Conservation (phyloP, 371 early-diverging fungal genomes). For the Lichtheimia ramosa region DNA sequence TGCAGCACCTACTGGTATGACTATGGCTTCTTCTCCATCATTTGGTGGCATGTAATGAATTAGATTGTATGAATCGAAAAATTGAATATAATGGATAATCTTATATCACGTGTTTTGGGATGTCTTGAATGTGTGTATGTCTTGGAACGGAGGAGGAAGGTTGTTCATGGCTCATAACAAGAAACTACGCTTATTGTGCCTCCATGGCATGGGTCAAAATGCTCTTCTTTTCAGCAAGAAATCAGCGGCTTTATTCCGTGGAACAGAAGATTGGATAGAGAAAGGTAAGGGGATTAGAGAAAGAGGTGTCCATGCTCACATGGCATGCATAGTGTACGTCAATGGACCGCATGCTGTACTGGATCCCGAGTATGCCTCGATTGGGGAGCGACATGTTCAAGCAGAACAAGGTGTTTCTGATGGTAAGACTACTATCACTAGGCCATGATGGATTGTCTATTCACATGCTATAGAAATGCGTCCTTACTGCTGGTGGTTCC, state of each 20-base stretch:
- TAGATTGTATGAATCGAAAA: not conserved
- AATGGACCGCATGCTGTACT: slow-evolving; percentile 61
- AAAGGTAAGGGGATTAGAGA: slow-evolving; percentile 38
- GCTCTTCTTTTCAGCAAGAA: slow-evolving; percentile 62
- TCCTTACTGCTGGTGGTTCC: slow-evolving; percentile 67
- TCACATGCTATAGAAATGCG: slow-evolving; percentile 32
- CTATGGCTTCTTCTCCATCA: not conserved
- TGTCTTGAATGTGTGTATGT: too few species aligned
- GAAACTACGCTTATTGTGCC: slow-evolving; percentile 62
- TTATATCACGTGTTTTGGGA: too few species aligned
- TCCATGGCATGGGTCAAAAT: slow-evolving; percentile 81
- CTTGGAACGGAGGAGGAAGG: too few species aligned
- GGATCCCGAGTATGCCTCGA: slow-evolving; percentile 51
- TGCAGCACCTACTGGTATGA: slow-evolving; percentile 12
- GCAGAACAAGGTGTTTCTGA: slow-evolving; percentile 44
- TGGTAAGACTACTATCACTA: slow-evolving; percentile 45
- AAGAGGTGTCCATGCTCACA: not conserved
- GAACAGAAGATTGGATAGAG: slow-evolving; percentile 52
- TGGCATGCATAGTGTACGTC: slow-evolving; percentile 50
- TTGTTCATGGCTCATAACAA: not conserved
- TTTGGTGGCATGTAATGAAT: slow-evolving; percentile 1
- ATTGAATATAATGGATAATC: too few species aligned
- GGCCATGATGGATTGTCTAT: slow-evolving; percentile 27
- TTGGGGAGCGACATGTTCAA: slow-evolving; percentile 46
- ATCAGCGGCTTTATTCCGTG: slow-evolving; percentile 67